Evolutionary conservation across 1,139 yeast genomes (phyloP).

Genomic region (Zygosaccharomyces pseudobailii): DNA sequence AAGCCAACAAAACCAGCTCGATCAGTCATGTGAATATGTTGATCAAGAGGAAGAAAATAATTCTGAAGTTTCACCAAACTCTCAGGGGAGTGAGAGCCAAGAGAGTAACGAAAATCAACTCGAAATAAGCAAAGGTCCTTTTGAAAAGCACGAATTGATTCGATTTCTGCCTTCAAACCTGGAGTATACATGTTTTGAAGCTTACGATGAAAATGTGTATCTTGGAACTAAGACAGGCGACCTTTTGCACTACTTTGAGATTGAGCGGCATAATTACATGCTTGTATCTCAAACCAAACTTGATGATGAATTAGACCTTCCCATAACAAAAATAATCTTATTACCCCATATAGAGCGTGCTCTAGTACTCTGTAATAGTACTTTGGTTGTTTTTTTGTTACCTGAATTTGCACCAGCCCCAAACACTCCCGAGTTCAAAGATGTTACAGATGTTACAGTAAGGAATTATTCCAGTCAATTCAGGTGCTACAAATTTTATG

Average conservation of each 20-base stretch:
- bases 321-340: constrained; percentile 54
- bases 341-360: constrained; percentile 57
- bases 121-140: constrained; percentile 19
- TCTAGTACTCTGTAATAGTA: constrained; percentile 51
- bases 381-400: constrained; percentile 56
- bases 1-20: not conserved
- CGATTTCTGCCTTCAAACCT: constrained; percentile 28
- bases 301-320: constrained; percentile 37
- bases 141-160: constrained; percentile 20
- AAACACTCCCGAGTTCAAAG: constrained; percentile 62
- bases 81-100: not conserved
- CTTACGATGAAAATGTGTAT: constrained; percentile 61
- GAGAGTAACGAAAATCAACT: not conserved
- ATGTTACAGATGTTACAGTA: constrained; percentile 46
- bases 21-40: not conserved
- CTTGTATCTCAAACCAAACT: constrained; percentile 51
- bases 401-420: constrained; percentile 78
- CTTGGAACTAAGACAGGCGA: constrained; percentile 73
- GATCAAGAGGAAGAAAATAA: not conserved
- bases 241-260: constrained; percentile 63
- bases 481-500: constrained; percentile 44
- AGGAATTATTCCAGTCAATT: constrained; percentile 33
- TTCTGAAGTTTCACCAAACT: not conserved
- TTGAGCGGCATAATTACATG: constrained; percentile 58
- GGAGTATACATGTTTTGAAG: constrained; percentile 46